Evolutionary conservation across 2,329 filamentous ascomycete species (phyloP).

Genomic region (Colletotrichum filicis): DNA sequence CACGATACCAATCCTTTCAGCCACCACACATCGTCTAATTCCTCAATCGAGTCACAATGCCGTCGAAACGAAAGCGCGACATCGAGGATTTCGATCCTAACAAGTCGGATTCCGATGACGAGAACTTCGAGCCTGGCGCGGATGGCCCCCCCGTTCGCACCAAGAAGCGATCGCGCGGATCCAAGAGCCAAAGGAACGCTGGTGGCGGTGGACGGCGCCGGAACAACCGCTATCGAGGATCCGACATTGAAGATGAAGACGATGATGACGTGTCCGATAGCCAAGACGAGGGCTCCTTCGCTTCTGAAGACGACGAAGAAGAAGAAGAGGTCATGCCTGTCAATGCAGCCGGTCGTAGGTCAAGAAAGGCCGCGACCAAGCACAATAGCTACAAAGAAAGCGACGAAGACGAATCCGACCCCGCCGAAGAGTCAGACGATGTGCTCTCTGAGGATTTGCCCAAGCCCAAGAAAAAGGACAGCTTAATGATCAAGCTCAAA

Average conservation of each 20-base stretch:
- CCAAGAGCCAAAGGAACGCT: conserved; percentile 49
- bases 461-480: conserved; percentile 39
- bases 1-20: conserved; percentile 4
- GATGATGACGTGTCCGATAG: conserved; percentile 64
- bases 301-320: conserved; percentile 52
- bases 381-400: conserved; percentile 60
- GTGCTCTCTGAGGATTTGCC: conserved; percentile 35
- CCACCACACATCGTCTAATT: not conserved
- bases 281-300: conserved; percentile 61
- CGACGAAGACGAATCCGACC: conserved; percentile 51
- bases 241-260: conserved; percentile 72
- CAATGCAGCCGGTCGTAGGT: conserved; percentile 59
- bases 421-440: conserved; percentile 42
- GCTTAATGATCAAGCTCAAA: conserved; percentile 57
- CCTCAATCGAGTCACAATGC: conserved; percentile 45
- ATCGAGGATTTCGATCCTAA: conserved; percentile 73
- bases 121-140: conserved; percentile 69
- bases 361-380: conserved; percentile 59
- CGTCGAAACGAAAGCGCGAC: conserved; percentile 67
- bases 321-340: conserved; percentile 52
- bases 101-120: conserved; percentile 73
- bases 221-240: conserved; percentile 62
- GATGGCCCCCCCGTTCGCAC: conserved; percentile 55
- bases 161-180: conserved; percentile 48
- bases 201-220: conserved; percentile 50